phyloP scores from a whole-genome alignment of 768 basidiomycete genomes.

The Auricularia sp. region DNA sequence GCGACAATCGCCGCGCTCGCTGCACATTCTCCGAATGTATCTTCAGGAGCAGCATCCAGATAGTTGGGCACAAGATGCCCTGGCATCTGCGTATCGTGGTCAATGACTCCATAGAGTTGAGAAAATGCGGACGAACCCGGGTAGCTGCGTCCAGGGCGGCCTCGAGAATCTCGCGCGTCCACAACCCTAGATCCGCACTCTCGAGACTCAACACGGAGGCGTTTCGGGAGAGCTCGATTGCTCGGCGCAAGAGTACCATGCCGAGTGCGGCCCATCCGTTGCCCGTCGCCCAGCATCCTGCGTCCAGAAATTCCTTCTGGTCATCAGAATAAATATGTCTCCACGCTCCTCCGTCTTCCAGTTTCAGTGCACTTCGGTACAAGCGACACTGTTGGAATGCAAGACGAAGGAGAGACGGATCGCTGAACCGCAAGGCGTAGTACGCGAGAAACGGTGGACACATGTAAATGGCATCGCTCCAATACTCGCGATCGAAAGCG shows the following conservation, averaged over 20 bases:
- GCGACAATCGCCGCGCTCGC: not conserved
- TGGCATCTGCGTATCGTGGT: not conserved
- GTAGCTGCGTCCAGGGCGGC: not conserved
- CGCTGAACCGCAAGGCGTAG: not conserved
- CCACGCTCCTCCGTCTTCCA: not conserved
- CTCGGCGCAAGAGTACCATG: not conserved
- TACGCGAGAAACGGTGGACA: not conserved
- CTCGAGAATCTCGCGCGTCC: not conserved
- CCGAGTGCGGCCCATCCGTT: not conserved
- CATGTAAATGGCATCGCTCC: slow-evolving; percentile 7
- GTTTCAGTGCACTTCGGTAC: not conserved
- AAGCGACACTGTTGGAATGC: not conserved
- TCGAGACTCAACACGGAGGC: not conserved
- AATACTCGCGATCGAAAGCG: slow-evolving; percentile 23
- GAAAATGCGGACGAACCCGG: not conserved
- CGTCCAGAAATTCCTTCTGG: not conserved
- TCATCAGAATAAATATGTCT: not conserved
- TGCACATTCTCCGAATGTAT: not conserved
- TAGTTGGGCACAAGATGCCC: not conserved
- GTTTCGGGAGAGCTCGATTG: too few species aligned
- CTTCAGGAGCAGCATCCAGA: not conserved
- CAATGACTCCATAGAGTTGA: not conserved
- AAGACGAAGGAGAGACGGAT: not conserved
- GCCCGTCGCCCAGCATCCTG: not conserved
- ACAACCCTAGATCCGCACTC: not conserved